Evolutionary conservation across 2,329 filamentous ascomycete genomes (phyloP), one percentile per base, ranked within the genome.

Genomic region (Ceratocystiopsis sp.): DNA sequence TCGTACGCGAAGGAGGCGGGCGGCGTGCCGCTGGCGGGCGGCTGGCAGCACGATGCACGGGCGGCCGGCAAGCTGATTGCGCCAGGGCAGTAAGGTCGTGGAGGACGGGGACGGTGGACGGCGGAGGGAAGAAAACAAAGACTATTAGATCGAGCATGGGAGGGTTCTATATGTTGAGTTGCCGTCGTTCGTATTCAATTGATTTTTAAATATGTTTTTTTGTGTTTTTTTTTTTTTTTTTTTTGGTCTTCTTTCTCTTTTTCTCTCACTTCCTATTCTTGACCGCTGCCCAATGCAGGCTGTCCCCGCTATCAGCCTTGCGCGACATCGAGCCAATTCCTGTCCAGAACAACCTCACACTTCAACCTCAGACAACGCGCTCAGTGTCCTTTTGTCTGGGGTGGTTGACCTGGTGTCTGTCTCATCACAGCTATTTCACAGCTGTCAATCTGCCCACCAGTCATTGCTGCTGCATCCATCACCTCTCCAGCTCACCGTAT

Each of bases 51-150:
- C 49, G 71, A 84, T 59, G 68, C 85, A 46, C 69, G 64, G 56
- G 74, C 77, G 59, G 75, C 89, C 65, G 91, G 89, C 53, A 79
- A 83, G 62, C 67, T 96, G 52, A 73, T 95, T 58, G 75, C 87
- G 43, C 91, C 91, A 37, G 91, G 91, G 1, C 50, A 52, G 48
- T 53, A 49, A n/a, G n/a, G n/a, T n/a, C n/a, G n/a, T n/a, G n/a
- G n/a, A n/a, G n/a, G n/a, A n/a, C n/a, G n/a, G n/a, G n/a, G n/a
- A n/a, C n/a, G n/a, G n/a, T 32, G 18, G 36, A 15, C 18, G 35
- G 35, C 12, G 13, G 14, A 37, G 21, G 17, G 3, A 36, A 32
- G 32, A 29, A 35, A 43, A 38, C 35, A 36, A 42, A 42, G n/a
- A 44, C 40, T 9, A 35, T 14, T 39, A 41, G 39, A 43, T 10